phyloP scores from a whole-genome alignment of 1,139 yeast species.

The Torulaspora pretoriensis region DNA sequence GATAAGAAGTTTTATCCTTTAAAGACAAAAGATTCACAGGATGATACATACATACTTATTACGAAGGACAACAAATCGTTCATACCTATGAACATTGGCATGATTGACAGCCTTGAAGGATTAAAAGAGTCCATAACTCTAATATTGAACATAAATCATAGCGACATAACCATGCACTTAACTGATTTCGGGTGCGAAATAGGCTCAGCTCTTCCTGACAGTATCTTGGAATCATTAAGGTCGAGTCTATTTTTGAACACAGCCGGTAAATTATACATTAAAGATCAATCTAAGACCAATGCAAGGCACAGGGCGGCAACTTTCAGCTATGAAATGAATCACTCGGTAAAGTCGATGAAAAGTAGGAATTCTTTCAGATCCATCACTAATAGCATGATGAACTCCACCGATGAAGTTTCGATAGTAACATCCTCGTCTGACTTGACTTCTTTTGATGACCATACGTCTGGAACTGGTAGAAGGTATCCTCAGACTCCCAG shows the following conservation, averaged over 20 bases:
- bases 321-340: slow-evolving; percentile 14
- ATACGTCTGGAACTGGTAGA: slow-evolving; percentile 22
- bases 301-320: slow-evolving; percentile 17
- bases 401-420: slow-evolving; percentile 32
- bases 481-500: slow-evolving; percentile 37
- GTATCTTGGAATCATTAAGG: slow-evolving; percentile 45
- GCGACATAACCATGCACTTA: slow-evolving; percentile 53
- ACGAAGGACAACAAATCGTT: slow-evolving; percentile 58
- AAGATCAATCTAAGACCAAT: slow-evolving; percentile 37
- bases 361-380: slow-evolving; percentile 32
- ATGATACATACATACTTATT: slow-evolving; percentile 44
- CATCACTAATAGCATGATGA: slow-evolving; percentile 23
- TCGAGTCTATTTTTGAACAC: slow-evolving; percentile 37
- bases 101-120: slow-evolving; percentile 34
- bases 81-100: slow-evolving; percentile 44
- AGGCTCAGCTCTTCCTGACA: slow-evolving; percentile 57
- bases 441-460: slow-evolving; percentile 33
- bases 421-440: slow-evolving; percentile 33
- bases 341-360: slow-evolving; percentile 19
- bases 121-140: slow-evolving; percentile 42
- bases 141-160: slow-evolving; percentile 42
- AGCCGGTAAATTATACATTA: slow-evolving; percentile 44
- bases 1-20: slow-evolving; percentile 40
- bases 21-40: slow-evolving; percentile 18
- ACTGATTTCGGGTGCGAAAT: slow-evolving; percentile 66